Evolutionary conservation across 1,284 basidiomycete species (phyloP), one percentile per base, ranked within the genome.

Genomic region (Ganoderma meredithae): DNA sequence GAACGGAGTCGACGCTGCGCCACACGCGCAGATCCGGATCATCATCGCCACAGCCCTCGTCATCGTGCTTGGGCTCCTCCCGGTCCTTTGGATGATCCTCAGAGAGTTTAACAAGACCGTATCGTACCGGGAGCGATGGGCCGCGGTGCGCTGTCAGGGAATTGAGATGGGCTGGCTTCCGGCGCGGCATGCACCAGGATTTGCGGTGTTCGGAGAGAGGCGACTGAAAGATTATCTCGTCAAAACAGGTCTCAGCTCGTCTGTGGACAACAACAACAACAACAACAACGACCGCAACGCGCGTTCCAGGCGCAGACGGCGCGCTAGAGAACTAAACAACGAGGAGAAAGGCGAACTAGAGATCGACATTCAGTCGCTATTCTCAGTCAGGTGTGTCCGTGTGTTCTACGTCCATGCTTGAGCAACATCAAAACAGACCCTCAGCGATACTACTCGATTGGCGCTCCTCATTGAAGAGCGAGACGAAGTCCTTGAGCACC

Each of bases 141-240:
- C 88, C 3, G 82, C 86, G 19, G 80, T 88, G 0, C 86, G 84
- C 64, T 93, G 93, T 74, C 85, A 86, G 63, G 86, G 87, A 0
- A 82, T 89, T 70, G 92, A 95, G 73, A 85, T 95, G 80, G 92
- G 88, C 5, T 94, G 91, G 90, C 79, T 92, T 47, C 88, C 88
- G 73, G 86, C 84, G 0, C 80, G 80, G 17, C 78, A 83, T 40
- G 90, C 88, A 13, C 89, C 86, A 36, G 88, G 87, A 8, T 90
- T 89, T 72, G 82, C 82, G 8, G 88, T 87, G 1, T 93, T 91
- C 91, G 91, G 91, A 17, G 90, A 91, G 76, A 89, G 88, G 71
- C 82, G 85, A 47, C 75, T 93, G 62, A 94, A 94, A 79, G 88
- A 90, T 71, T 88, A 89, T 72, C 80, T 93, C 40, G 78, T 87